phyloP scores from a whole-genome alignment of 1,284 basidiomycete species.

The Ceratorhiza oryzae-sativae region DNA sequence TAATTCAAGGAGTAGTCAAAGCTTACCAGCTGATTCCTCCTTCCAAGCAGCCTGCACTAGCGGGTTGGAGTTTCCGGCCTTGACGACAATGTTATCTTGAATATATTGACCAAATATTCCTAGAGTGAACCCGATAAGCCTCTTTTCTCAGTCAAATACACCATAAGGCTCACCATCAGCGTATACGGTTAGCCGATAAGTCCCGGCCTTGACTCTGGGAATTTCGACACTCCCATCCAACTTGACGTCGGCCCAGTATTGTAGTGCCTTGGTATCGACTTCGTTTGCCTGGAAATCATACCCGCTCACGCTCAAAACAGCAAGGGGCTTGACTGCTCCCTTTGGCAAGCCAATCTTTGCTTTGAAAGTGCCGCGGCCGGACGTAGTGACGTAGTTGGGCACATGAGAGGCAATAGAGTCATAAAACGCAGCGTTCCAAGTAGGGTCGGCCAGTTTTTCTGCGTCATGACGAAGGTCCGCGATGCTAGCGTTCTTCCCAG shows the following conservation, averaged over 20 bases:
- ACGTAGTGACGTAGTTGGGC: conserved; percentile 44
- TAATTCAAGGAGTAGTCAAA: neutral
- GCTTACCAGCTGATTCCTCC: conserved; percentile 44
- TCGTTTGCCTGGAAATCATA: conserved; percentile 48
- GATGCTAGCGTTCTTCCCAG: conserved; percentile 33
- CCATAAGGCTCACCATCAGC: conserved; percentile 44
- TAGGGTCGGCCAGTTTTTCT: conserved; percentile 41
- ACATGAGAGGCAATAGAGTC: conserved; percentile 47
- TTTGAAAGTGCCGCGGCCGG: conserved; percentile 44
- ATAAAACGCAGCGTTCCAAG: conserved; percentile 47
- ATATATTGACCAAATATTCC: conserved; percentile 48
- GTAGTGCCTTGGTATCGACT: conserved; percentile 42
- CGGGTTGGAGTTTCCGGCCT: conserved; percentile 42
- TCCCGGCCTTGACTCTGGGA: conserved; percentile 47
- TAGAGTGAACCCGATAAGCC: neutral
- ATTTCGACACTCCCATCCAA: conserved; percentile 45
- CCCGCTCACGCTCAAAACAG: conserved; percentile 46
- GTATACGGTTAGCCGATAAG: conserved; percentile 48
- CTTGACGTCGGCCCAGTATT: conserved; percentile 48
- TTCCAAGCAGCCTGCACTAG: conserved; percentile 43
- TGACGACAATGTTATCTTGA: conserved; percentile 45
- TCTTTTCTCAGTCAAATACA: neutral
- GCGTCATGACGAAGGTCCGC: conserved; percentile 43
- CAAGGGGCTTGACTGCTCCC: conserved; percentile 44
- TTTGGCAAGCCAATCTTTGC: conserved; percentile 45